Percentiles rank a stretch among this genome's conserved stretches.
Evolutionary conservation across 179 eudicot genomes (phyloP).

Genomic region (Silene vulgaris): DNA sequence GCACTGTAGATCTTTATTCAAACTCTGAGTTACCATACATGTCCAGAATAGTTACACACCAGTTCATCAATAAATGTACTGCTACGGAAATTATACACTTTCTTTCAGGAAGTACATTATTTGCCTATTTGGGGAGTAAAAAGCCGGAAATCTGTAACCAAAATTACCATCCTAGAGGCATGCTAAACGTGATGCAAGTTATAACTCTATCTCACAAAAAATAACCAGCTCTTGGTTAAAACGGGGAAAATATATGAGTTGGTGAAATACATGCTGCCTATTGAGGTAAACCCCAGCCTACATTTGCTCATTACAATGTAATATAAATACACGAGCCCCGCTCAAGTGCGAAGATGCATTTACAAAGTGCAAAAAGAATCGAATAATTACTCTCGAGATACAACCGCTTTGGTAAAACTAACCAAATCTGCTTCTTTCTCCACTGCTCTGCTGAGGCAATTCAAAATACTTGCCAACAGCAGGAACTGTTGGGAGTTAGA

Average conservation of each 20-base stretch:
- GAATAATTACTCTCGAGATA: slow-evolving; percentile 24
- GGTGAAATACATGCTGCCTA: slow-evolving; percentile 14
- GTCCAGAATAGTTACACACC: not conserved
- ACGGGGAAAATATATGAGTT: not conserved
- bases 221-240: not conserved
- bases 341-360: slow-evolving; percentile 16
- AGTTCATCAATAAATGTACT: slow-evolving; percentile 3
- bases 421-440: slow-evolving; percentile 12
- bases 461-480: slow-evolving; percentile 18
- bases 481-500: slow-evolving; percentile 6
- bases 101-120: not conserved
- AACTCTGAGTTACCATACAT: not conserved
- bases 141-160: not conserved
- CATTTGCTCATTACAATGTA: slow-evolving; percentile 20
- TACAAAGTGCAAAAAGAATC: slow-evolving; percentile 30
- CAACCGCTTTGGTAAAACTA: slow-evolving; percentile 13
- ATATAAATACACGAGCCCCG: not conserved
- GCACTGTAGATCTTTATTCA: not conserved
- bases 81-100: not conserved
- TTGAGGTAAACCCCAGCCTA: slow-evolving; percentile 14
- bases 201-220: slow-evolving; percentile 2
- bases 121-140: not conserved
- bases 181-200: not conserved
- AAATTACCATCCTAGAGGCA: not conserved
- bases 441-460: slow-evolving; percentile 16